phyloP scores from a whole-genome alignment of 2,329 filamentous ascomycete genomes.

The Xylariaceae sp. region DNA sequence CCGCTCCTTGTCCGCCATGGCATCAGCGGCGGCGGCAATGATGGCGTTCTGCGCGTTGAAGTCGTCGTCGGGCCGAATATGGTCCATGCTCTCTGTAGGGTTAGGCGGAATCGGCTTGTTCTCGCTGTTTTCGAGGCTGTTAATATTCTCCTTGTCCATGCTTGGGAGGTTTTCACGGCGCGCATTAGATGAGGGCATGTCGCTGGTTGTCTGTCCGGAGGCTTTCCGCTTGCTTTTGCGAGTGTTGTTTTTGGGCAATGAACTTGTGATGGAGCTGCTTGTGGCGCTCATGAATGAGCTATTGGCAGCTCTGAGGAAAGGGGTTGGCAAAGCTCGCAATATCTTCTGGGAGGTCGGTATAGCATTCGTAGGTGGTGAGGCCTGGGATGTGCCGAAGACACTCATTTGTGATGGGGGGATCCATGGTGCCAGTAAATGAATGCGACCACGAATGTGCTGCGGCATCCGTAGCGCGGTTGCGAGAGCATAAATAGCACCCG shows the following conservation, averaged over 20 bases:
- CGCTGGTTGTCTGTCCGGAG: constrained; percentile 14
- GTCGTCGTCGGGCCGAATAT: constrained; percentile 31
- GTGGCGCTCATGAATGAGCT: constrained; percentile 93
- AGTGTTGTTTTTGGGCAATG: constrained; percentile 61
- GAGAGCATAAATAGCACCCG: constrained; percentile 94
- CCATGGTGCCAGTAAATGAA: constrained; percentile 93
- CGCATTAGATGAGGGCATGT: constrained; percentile 18
- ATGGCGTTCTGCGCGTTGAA: constrained; percentile 25
- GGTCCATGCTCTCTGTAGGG: constrained; percentile 46
- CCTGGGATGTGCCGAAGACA: constrained; percentile 68
- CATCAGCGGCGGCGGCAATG: constrained; percentile 53
- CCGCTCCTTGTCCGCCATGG: constrained; percentile 65
- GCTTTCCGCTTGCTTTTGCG: constrained; percentile 56
- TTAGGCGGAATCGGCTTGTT: constrained; percentile 12
- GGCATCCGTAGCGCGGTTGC: constrained; percentile 94
- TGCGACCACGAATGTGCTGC: constrained; percentile 88
- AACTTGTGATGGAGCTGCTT: constrained; percentile 78
- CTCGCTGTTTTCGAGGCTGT: constrained; percentile 22
- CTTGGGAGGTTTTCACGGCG: constrained; percentile 31
- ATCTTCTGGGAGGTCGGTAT: constrained; percentile 91
- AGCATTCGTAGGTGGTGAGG: constrained; percentile 73
- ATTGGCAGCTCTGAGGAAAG: constrained; percentile 89
- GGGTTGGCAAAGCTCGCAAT: constrained; percentile 81
- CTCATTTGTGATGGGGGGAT: constrained; percentile 94
- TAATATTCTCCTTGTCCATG: constrained; percentile 48